phyloP scores from a whole-genome alignment of 176 grass and related monocot species.

The Carex scoparia region DNA sequence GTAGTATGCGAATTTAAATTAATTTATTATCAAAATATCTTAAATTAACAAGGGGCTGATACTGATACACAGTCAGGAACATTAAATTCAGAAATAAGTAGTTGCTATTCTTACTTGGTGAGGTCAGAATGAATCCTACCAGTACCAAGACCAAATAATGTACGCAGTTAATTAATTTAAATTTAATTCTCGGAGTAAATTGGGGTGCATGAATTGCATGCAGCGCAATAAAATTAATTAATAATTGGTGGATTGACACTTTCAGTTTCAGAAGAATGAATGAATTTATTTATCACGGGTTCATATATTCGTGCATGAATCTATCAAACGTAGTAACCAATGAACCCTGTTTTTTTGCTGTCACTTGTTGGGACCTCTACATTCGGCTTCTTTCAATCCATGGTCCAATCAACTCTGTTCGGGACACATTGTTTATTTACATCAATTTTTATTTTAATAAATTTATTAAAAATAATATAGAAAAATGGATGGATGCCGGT shows the following conservation, averaged over 20 bases:
- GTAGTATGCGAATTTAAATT: neutral
- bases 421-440: neutral
- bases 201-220: slow-evolving; percentile 9
- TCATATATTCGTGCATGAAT: neutral
- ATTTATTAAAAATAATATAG: too few relatives aligned
- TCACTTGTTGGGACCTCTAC: slow-evolving; percentile 1
- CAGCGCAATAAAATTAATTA: neutral
- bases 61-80: neutral
- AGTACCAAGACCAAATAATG: slow-evolving; percentile 8
- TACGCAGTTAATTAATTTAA: neutral
- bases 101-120: neutral
- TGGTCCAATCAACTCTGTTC: neutral
- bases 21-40: neutral
- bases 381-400: neutral
- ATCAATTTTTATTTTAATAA: too few relatives aligned
- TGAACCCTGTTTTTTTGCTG: neutral
- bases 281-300: neutral
- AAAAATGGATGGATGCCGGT: too few relatives aligned
- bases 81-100: neutral
- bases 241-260: neutral
- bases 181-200: neutral
- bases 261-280: neutral
- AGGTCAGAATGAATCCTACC: neutral
- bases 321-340: neutral
- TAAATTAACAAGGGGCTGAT: neutral